phyloP scores from a whole-genome alignment of 169 alveolate species.

The Plasmodium sp. region DNA sequence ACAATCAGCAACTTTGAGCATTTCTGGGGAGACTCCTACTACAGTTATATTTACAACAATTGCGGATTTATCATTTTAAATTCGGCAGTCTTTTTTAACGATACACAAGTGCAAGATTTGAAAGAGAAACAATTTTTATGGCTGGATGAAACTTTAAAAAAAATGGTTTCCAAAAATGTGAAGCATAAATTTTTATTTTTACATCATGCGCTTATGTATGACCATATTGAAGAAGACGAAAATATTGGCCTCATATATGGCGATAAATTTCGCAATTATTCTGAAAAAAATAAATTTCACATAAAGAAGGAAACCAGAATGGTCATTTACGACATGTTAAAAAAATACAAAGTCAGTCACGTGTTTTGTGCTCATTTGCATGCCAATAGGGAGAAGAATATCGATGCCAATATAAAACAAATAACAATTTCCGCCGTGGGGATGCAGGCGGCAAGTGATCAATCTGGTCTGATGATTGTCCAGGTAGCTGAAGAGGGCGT shows the following conservation, averaged over 20 bases:
- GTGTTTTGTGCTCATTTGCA: constrained; percentile 45
- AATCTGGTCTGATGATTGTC: constrained; percentile 11
- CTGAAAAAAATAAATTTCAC: constrained; percentile 34
- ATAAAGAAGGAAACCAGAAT: constrained; percentile 18
- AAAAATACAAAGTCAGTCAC: constrained; percentile 38
- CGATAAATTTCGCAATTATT: constrained; percentile 4
- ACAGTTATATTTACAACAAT: constrained; percentile 31
- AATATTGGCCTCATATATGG: constrained; percentile 33
- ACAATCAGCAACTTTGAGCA: constrained; percentile 5
- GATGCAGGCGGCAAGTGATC: constrained; percentile 18
- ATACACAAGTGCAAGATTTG: constrained; percentile 3
- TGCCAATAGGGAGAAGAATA: constrained; percentile 29
- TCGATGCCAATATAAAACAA: constrained; percentile 38
- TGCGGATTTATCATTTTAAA: constrained; percentile 20
- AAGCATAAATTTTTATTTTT: constrained; percentile 26
- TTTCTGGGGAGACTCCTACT: constrained; percentile 22
- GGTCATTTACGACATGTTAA: constrained; percentile 23
- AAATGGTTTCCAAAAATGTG: neutral
- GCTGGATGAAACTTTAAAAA: constrained; percentile 29
- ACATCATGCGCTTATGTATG: constrained; percentile 49
- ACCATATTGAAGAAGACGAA: constrained; percentile 32
- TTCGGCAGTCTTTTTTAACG: constrained; percentile 16
- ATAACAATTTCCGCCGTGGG: constrained; percentile 29
- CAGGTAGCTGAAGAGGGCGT: constrained; percentile 7
- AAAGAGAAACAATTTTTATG: constrained; percentile 34